Percentiles rank a stretch among this genome's conserved stretches.
Evolutionary conservation across 2,329 filamentous ascomycete genomes (phyloP).

Genomic region (Exophiala xenobiotica): DNA sequence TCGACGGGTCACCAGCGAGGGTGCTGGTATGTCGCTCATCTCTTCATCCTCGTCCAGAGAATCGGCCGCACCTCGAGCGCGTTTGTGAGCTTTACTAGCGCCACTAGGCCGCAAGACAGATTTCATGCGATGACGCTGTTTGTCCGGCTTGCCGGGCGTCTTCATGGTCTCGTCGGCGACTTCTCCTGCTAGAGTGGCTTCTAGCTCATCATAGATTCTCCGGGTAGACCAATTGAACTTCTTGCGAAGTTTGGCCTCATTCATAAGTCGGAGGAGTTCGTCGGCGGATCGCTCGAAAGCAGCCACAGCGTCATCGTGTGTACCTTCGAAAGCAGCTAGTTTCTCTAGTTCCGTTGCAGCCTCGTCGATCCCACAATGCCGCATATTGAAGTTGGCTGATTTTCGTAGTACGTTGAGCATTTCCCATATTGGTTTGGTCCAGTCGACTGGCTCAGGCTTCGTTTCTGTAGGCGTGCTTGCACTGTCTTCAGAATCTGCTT

Average conservation of each 20-base stretch:
- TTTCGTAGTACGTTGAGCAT: constrained; percentile 31
- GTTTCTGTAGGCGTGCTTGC: constrained; percentile 12
- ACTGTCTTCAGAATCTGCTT: constrained; percentile 13
- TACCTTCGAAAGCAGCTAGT: constrained; percentile 21
- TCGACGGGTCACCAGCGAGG: constrained; percentile 34
- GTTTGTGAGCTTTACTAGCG: constrained; percentile 43
- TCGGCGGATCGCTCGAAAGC: constrained; percentile 30
- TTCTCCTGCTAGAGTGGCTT: constrained; percentile 30
- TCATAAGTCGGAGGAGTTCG: constrained; percentile 28
- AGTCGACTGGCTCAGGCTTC: constrained; percentile 25
- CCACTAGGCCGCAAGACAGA: constrained; percentile 48
- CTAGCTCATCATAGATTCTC: constrained; percentile 31
- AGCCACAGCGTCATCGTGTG: constrained; percentile 25
- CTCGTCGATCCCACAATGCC: constrained; percentile 29
- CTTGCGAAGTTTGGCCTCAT: constrained; percentile 32
- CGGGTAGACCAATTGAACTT: constrained; percentile 33
- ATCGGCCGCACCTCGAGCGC: constrained; percentile 36
- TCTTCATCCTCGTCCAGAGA: constrained; percentile 36
- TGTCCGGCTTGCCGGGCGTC: constrained; percentile 25
- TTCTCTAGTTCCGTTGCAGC: constrained; percentile 28
- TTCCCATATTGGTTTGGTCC: constrained; percentile 30
- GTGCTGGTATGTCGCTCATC: constrained; percentile 34
- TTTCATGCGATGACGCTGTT: constrained; percentile 35
- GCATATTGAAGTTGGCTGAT: constrained; percentile 30
- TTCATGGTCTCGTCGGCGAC: constrained; percentile 29